A percentile compares a stretch with the other conserved stretches of the same genome.
Evolutionary conservation across 208 protist genomes (phyloP).

Genomic region (Leishmania amazonensis): DNA sequence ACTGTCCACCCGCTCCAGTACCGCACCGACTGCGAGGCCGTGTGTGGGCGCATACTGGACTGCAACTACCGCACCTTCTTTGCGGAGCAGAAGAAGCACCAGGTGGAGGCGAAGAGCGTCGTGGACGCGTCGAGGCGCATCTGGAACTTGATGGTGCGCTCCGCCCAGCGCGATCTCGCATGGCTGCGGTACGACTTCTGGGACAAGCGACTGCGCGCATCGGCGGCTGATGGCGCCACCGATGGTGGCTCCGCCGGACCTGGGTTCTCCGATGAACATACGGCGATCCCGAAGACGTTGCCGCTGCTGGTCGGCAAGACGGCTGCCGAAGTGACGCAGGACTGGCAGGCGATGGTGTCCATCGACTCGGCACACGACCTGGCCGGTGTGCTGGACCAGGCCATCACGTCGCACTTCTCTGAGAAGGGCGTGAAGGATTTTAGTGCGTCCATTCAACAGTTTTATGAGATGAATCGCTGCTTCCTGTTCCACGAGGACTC

Average conservation of each 20-base stretch:
- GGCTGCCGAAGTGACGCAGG: conserved; percentile 12
- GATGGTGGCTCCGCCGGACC: not conserved
- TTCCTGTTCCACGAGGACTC: conserved; percentile 54
- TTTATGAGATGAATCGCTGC: conserved; percentile 52
- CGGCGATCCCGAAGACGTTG: conserved; percentile 25
- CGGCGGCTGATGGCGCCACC: not conserved
- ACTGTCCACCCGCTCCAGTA: conserved; percentile 69
- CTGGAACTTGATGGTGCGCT: conserved; percentile 90
- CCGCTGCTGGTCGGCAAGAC: conserved; percentile 26
- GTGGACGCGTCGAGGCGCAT: conserved; percentile 68
- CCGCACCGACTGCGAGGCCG: conserved; percentile 83
- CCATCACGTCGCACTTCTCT: conserved; percentile 79
- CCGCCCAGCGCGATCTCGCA: conserved; percentile 64
- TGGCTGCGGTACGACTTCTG: conserved; percentile 92
- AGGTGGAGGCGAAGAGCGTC: conserved; percentile 56
- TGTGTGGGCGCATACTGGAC: conserved; percentile 80
- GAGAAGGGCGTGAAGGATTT: conserved; percentile 59
- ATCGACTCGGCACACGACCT: conserved; percentile 74
- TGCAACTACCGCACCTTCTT: conserved; percentile 91
- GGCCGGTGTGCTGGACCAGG: conserved; percentile 65
- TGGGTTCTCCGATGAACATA: conserved; percentile 11
- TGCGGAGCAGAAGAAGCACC: conserved; percentile 50
- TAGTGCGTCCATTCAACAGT: conserved; percentile 39
- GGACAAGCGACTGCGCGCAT: conserved; percentile 46
- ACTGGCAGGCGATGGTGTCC: conserved; percentile 21